Evolutionary conservation across 345 rosid species (phyloP), one percentile per base, ranked within the genome.

Genomic region (Euphorbia peplus): DNA sequence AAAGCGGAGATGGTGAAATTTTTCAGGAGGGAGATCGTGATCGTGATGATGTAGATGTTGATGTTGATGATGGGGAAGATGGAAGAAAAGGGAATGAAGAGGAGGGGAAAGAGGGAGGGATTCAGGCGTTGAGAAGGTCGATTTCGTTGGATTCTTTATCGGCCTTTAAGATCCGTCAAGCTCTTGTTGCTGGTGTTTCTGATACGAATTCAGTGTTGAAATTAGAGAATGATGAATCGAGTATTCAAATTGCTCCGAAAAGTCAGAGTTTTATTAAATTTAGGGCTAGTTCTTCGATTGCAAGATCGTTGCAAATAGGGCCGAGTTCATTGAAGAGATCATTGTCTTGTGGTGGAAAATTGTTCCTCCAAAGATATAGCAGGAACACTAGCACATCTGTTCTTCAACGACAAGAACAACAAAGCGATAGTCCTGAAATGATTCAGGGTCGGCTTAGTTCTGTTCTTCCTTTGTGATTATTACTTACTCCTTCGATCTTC

Each of bases 91-190:
- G 79, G 58, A 50, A 61, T 37, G 73, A 71, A 63, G 52, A 69
- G n/a, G 73, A 16, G 30, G 75, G 46, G 42, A 63, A 39, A n/a
- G n/a, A n/a, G 29, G 67, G 44, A 13, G 85, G 50, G 56, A 22
- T 75, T 22, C 78, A 83, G 65, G 72, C 85, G 41, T 75, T 87
- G 73, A 79, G 93, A 75, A 76, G 98, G 81, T 85, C 95, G 13
- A 82, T 84, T 80, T 92, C 98, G 3, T 58, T 92, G 73, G 87
- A 88, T 82, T 88, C 85, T 26, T 46, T 80, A 46, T 80, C 88
- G 1, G 90, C 83, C 69, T 75, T 68, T 53, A 84, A 81, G 77
- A 79, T 81, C 67, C 81, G 73, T 75, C 64, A 78, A 29, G 79
- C 72, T 64, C 51, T 80, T 9, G 74, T 80, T 9, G 74, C 71